Base-by-base conservation (phyloP, 495 filamentous ascomycete species). In the Massariosphaeria phaeospora region DNA sequence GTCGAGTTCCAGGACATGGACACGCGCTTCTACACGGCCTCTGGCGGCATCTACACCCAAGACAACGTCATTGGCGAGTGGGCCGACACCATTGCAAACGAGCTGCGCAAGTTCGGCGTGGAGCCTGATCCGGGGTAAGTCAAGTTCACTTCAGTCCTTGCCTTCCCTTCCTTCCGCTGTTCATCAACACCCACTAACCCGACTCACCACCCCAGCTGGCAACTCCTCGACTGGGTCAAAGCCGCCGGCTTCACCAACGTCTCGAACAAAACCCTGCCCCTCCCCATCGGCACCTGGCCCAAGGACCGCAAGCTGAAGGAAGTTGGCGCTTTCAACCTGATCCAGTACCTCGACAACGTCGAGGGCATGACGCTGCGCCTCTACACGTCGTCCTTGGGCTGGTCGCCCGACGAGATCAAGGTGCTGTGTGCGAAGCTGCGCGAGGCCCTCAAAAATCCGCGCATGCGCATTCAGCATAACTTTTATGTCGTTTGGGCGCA, bases 341-440 rank as follows among this genome's bases (percentile, higher is more conserved):
- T 62, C 42, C 63, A 70, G 17, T 66, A 66, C 21, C 67, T 74
- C 47, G 71, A 74, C 35, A 73, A 71, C 25, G 54, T 76, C 21
- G 69, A 78, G 50, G 74, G 61, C 11, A 67, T 76, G 47, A 64
- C 65, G 18, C 62, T 75, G 33, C 60, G 61, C 4, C 59, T 73
- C 3, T 81, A 83, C 55, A 81, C 78, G 1, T 73, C 74, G 15
- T 70, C 76, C n/a, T 70, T 80, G 12, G 76, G 78, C 2, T 80
- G 77, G 74, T 73, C 47, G 12, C 68, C 49, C 24, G 72, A 71
- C 18, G 70, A 84, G 61, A 74, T 79, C 20, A 74, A 82, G 55
- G 72, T 72, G 8, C 70, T 83, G 50, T 69, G 79, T 2, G 75
- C 72, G 9, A 69, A 77, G 12, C 72, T 81, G 2, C 71, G 76